Percentiles rank a stretch among this genome's conserved stretches.
Evolutionary conservation across 2,329 filamentous ascomycete species (phyloP).

Genomic region (Clonostachys rosea): DNA sequence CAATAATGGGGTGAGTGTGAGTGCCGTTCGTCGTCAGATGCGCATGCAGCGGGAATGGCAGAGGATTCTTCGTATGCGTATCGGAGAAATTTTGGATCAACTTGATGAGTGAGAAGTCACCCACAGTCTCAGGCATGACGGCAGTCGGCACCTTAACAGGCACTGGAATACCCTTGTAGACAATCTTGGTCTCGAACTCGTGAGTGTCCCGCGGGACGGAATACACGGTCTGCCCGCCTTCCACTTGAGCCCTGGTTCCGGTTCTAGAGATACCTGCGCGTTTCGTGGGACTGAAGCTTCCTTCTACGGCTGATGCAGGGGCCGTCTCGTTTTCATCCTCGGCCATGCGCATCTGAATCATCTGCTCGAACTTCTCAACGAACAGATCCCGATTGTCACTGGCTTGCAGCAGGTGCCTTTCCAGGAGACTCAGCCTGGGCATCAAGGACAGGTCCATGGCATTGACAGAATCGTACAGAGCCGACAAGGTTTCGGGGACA

Average conservation of each 20-base stretch:
- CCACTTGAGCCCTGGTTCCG: constrained; percentile 58
- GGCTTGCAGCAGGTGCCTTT: constrained; percentile 80
- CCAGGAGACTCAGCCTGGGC: constrained; percentile 77
- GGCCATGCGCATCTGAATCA: constrained; percentile 78
- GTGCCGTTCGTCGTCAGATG: constrained; percentile 91
- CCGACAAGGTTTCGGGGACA: constrained; percentile 78
- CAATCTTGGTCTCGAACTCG: constrained; percentile 92
- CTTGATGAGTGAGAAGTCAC: constrained; percentile 96
- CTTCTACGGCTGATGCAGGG: constrained; percentile 29
- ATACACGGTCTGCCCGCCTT: constrained; percentile 56
- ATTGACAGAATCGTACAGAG: constrained; percentile 90
- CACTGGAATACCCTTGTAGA: constrained; percentile 95
- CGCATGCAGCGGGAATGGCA: constrained; percentile 80
- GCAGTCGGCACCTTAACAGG: constrained; percentile 95
- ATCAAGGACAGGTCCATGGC: constrained; percentile 94
- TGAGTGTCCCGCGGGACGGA: constrained; percentile 88
- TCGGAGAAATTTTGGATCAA: constrained; percentile 92
- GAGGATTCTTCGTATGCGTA: constrained; percentile 74
- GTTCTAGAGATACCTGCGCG: constrained; percentile 49
- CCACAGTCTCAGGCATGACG: constrained; percentile 90
- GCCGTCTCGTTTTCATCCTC: constrained; percentile 50
- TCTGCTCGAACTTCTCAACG: constrained; percentile 93
- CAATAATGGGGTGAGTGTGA: constrained; percentile 89
- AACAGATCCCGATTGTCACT: constrained; percentile 96
- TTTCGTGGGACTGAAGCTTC: constrained; percentile 41